Conservation (phyloP, 345 rosid species). For the Dipteronia sinensis region DNA sequence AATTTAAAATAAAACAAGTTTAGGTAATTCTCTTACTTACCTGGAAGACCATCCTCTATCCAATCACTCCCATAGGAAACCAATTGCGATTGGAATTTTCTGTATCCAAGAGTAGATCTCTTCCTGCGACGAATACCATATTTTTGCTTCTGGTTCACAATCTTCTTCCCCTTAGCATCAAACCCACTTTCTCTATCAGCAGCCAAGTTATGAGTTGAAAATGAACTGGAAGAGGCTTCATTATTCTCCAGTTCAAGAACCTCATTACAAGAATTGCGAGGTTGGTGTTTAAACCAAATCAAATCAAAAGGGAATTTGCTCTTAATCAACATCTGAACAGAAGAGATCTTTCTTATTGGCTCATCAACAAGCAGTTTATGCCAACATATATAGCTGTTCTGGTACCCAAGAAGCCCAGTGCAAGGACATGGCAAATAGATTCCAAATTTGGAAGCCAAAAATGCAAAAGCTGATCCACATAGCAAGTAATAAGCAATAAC, state of each 20-base stretch:
- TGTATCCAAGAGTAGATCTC: slow-evolving; percentile 39
- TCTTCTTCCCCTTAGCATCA: slow-evolving; percentile 51
- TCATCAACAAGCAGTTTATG: slow-evolving; percentile 52
- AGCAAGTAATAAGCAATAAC: slow-evolving; percentile 61
- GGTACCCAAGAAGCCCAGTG: slow-evolving; percentile 51
- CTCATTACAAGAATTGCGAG: slow-evolving; percentile 27
- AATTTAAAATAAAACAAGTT: no score
- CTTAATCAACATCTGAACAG: slow-evolving; percentile 48
- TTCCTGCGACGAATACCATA: slow-evolving; percentile 43
- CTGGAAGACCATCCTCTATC: slow-evolving; percentile 38
- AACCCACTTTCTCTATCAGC: slow-evolving; percentile 39
- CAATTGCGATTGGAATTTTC: slow-evolving; percentile 29
- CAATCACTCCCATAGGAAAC: slow-evolving; percentile 25
- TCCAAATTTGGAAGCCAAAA: slow-evolving; percentile 54
- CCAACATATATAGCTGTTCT: slow-evolving; percentile 43
- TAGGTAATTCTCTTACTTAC: slow-evolving; percentile 36
- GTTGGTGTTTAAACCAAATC: slow-evolving; percentile 35
- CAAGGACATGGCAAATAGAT: slow-evolving; percentile 64
- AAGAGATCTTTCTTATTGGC: slow-evolving; percentile 49
- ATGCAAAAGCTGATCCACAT: slow-evolving; percentile 53
- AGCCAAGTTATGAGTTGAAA: slow-evolving; percentile 28
- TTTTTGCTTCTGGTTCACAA: slow-evolving; percentile 50
- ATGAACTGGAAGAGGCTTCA: slow-evolving; percentile 29
- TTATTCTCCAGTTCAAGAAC: slow-evolving; percentile 31
- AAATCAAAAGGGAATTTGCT: slow-evolving; percentile 45